Percentiles rank a stretch among this genome's conserved stretches.
These are phyloP conservation scores for Lipomyces lipofer DNA, from an alignment of 805 yeast species.

Conservation along the genomic window DNA sequence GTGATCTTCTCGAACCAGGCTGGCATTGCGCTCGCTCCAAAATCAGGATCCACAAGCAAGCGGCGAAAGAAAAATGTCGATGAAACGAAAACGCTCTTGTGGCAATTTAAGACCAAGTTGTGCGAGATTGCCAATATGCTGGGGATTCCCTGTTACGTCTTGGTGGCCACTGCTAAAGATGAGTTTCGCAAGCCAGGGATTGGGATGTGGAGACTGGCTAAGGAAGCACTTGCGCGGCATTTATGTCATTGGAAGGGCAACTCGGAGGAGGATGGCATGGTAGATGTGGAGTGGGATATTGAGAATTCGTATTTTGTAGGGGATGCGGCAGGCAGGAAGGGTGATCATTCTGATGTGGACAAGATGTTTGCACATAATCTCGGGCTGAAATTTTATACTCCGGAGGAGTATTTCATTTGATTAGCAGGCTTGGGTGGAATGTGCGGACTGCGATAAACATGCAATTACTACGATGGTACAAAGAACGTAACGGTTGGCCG, in stretches of 20 bases:
- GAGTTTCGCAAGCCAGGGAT: slow-evolving; percentile 62
- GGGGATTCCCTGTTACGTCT: slow-evolving; percentile 22
- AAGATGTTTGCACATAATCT: slow-evolving; percentile 60
- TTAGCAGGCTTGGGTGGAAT: no score
- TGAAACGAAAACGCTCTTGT: slow-evolving; percentile 38
- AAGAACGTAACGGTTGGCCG: no score
- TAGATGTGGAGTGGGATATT: slow-evolving; percentile 42
- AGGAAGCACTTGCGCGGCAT: slow-evolving; percentile 32
- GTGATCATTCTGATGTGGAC: slow-evolving; percentile 83
- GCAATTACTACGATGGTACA: no score
- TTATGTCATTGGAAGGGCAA: slow-evolving; percentile 3
- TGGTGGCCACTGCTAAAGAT: slow-evolving; percentile 33
- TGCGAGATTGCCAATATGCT: slow-evolving; percentile 29
- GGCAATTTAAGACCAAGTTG: slow-evolving; percentile 62
- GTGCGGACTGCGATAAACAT: no score
- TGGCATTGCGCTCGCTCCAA: slow-evolving; percentile 50
- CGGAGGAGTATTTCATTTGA: slow-evolving; percentile 62
- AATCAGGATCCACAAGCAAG: slow-evolving; percentile 48
- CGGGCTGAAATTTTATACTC: slow-evolving; percentile 59
- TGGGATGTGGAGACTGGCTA: slow-evolving; percentile 72
- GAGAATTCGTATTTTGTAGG: slow-evolving; percentile 72
- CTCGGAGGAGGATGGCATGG: slow-evolving; percentile 9
- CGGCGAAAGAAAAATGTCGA: slow-evolving; percentile 41
- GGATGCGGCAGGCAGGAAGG: slow-evolving; percentile 87
- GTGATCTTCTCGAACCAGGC: slow-evolving; percentile 90